These are phyloP conservation scores for Sugiyamaella sp. DNA, from an alignment of 1,139 yeast genomes.

Conservation along the genomic window DNA sequence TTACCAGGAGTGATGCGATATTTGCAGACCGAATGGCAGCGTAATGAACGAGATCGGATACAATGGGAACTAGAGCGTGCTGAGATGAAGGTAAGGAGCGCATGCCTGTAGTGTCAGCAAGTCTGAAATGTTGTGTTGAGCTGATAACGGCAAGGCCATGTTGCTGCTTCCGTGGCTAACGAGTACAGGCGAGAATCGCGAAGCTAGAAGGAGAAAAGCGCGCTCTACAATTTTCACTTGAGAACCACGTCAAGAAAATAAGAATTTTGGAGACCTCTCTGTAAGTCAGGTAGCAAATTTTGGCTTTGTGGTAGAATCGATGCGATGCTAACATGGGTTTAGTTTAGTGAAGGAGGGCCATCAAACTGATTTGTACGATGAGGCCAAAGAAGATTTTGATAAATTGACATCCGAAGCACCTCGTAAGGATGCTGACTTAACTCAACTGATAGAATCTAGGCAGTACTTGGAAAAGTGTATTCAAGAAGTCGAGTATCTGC, in stretches of 20 bases:
- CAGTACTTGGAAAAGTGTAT: slow-evolving; percentile 42
- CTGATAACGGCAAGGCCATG: no score
- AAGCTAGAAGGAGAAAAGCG: slow-evolving; percentile 47
- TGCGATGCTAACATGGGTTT: not conserved
- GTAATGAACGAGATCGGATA: slow-evolving; percentile 57
- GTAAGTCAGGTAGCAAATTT: no score
- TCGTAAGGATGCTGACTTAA: slow-evolving; percentile 31
- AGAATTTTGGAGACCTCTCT: slow-evolving; percentile 35
- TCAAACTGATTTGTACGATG: slow-evolving; percentile 25
- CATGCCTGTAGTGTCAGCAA: no score
- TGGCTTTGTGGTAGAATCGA: not conserved
- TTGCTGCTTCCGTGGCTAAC: no score
- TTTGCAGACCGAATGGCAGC: slow-evolving; percentile 59
- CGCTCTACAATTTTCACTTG: slow-evolving; percentile 38
- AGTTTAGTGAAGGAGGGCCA: slow-evolving; percentile 7
- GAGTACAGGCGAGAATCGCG: slow-evolving; percentile 42
- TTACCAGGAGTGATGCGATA: slow-evolving; percentile 54
- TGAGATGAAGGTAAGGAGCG: slow-evolving; percentile 52
- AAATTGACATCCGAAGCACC: slow-evolving; percentile 12
- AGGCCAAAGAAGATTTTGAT: slow-evolving; percentile 25
- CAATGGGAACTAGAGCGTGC: slow-evolving; percentile 59
- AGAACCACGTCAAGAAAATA: slow-evolving; percentile 37
- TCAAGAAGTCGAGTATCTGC: slow-evolving; percentile 42
- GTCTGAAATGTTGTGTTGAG: no score
- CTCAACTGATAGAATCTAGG: slow-evolving; percentile 39